phyloP scores from a whole-genome alignment of 805 yeast species.

The Saccharomycodes ludwigii region DNA sequence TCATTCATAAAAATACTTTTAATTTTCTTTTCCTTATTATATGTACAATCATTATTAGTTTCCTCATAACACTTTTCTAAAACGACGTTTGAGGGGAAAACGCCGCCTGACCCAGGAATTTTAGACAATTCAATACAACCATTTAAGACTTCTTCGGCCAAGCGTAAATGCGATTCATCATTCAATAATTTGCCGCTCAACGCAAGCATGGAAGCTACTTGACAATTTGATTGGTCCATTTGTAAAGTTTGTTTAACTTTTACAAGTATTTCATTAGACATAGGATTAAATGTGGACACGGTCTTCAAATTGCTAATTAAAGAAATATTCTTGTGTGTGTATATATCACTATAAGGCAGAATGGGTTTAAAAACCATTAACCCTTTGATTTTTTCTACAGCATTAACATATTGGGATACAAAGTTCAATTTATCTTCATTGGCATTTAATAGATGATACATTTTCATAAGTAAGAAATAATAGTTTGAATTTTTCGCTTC shows the following conservation, averaged over 20 bases:
- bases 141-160: constrained; percentile 31
- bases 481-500: constrained; percentile 14
- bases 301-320: constrained; percentile 13
- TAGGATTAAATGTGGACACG: constrained; percentile 11
- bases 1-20: too few species aligned
- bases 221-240: constrained; percentile 38
- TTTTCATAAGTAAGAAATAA: constrained; percentile 39
- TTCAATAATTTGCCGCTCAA: constrained; percentile 31
- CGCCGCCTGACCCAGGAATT: too few species aligned
- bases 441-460: constrained; percentile 31
- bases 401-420: constrained; percentile 23
- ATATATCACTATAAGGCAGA: constrained; percentile 30
- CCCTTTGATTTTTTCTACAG: constrained; percentile 27
- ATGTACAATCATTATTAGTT: constrained; percentile 12
- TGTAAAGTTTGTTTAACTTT: constrained; percentile 23
- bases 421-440: constrained; percentile 16
- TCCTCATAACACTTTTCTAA: constrained; percentile 21
- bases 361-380: constrained; percentile 34
- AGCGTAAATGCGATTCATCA: constrained; percentile 22
- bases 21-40: constrained; percentile 9
- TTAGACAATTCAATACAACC: constrained; percentile 33
- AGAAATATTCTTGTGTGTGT: constrained; percentile 10
- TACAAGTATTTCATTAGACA: constrained; percentile 15
- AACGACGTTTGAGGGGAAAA: constrained; percentile 30
- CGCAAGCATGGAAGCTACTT: constrained; percentile 42